Evolutionary conservation across 2,329 filamentous ascomycete species (phyloP).

Genomic region (Bipolaris victoriae): DNA sequence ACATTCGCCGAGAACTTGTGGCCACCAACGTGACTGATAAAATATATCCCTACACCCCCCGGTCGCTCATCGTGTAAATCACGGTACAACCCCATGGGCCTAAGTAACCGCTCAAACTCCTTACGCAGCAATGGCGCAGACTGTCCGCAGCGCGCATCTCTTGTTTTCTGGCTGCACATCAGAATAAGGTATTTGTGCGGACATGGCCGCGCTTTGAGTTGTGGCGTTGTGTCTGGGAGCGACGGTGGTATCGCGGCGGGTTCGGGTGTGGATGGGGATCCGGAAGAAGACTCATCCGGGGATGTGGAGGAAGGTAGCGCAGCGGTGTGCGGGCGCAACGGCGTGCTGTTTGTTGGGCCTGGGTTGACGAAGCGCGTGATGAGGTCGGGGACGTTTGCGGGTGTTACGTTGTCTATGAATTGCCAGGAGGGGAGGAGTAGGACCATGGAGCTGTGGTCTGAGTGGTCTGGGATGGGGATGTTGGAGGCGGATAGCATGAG

Average conservation of each 20-base stretch:
- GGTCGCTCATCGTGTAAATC: slow-evolving; percentile 88
- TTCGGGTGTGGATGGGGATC: slow-evolving; percentile 11
- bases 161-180: slow-evolving; percentile 92
- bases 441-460: slow-evolving; percentile 71
- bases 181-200: slow-evolving; percentile 88
- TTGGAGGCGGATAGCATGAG: slow-evolving; percentile 93
- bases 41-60: slow-evolving; percentile 93
- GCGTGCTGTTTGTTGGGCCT: slow-evolving; percentile 74
- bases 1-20: slow-evolving; percentile 97
- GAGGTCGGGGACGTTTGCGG: slow-evolving; percentile 72
- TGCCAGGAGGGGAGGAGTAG: slow-evolving; percentile 86
- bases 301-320: slow-evolving; percentile 13
- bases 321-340: slow-evolving; percentile 52
- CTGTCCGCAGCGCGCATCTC: slow-evolving; percentile 93
- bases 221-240: slow-evolving; percentile 35
- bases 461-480: slow-evolving; percentile 76
- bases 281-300: slow-evolving; percentile 24
- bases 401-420: slow-evolving; percentile 82
- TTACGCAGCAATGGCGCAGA: slow-evolving; percentile 86
- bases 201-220: slow-evolving; percentile 67
- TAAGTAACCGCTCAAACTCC: slow-evolving; percentile 88
- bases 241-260: slow-evolving; percentile 32
- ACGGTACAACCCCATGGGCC: slow-evolving; percentile 81
- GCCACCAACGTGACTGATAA: slow-evolving; percentile 93
- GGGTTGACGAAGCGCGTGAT: slow-evolving; percentile 72